Evolutionary conservation across 495 filamentous ascomycete species (phyloP).

Genomic region (Lentithecium fluviatile): DNA sequence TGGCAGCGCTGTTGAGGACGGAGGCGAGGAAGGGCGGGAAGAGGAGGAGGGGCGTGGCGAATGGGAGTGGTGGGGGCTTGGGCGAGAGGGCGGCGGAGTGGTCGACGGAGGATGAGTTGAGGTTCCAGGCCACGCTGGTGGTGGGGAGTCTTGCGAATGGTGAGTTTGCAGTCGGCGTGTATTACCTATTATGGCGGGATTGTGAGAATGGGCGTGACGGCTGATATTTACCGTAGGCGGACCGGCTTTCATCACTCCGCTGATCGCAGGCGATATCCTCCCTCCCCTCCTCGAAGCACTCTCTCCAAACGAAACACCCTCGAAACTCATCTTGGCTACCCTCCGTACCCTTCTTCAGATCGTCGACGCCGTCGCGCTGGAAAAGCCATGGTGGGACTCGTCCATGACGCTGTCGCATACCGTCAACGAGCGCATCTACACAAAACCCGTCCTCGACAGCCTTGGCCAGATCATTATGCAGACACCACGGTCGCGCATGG

Average conservation of each 20-base stretch:
- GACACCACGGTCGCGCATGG: constrained; percentile 47
- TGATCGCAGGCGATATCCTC: constrained; percentile 66
- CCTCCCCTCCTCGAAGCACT: constrained; percentile 66
- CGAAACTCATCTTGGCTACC: constrained; percentile 66
- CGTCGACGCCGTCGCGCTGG: constrained; percentile 53
- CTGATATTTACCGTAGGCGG: constrained; percentile 59
- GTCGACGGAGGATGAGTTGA: constrained; percentile 60
- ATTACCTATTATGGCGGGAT: not conserved
- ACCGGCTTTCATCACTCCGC: constrained; percentile 69
- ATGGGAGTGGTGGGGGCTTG: constrained; percentile 32
- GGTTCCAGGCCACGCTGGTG: constrained; percentile 76
- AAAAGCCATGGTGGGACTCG: constrained; percentile 51
- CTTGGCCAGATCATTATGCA: constrained; percentile 66
- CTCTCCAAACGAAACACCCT: constrained; percentile 61
- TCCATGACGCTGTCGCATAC: constrained; percentile 21
- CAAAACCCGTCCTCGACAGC: constrained; percentile 53
- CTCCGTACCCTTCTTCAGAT: constrained; percentile 73
- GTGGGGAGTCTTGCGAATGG: constrained; percentile 82
- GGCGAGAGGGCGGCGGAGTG: constrained; percentile 32
- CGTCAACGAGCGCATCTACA: constrained; percentile 66
- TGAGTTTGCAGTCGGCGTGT: constrained; percentile 43
- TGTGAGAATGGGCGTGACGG: not conserved
- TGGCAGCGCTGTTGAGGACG: constrained; percentile 59
- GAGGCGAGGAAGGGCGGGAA: constrained; percentile 42
- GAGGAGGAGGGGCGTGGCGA: constrained; percentile 43